Conservation (phyloP, 2,329 filamentous ascomycete species). For the Orbilia oligospora region DNA sequence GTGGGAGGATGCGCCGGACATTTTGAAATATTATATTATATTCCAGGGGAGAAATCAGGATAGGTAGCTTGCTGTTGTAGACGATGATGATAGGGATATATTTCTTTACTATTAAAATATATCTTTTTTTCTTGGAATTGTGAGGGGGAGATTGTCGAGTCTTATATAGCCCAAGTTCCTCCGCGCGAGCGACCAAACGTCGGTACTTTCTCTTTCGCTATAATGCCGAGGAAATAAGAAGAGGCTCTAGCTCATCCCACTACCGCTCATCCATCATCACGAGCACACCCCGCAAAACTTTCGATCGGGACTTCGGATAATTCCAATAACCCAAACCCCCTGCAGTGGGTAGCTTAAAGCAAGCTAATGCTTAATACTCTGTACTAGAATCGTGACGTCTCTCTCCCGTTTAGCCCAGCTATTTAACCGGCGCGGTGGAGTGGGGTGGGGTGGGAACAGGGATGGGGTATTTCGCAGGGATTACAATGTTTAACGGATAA, state of each 20-base stretch:
- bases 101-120: too few species aligned
- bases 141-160: not conserved
- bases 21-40: conserved; percentile 23
- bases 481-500: conserved; percentile 30
- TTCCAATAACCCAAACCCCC: conserved; percentile 15
- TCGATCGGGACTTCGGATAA: conserved; percentile 53
- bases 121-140: not conserved
- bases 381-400: conserved; percentile 14
- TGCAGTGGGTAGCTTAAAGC: too few species aligned
- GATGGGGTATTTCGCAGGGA: not conserved
- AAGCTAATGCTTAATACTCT: too few species aligned
- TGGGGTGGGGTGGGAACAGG: not conserved
- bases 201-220: conserved; percentile 1
- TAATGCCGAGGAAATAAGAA: conserved; percentile 8
- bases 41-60: too few species aligned
- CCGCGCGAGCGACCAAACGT: not conserved
- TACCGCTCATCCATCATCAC: too few species aligned
- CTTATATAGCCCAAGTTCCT: conserved; percentile 52
- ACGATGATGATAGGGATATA: not conserved
- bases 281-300: conserved; percentile 45
- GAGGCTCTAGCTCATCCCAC: conserved; percentile 43
- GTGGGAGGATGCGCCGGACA: conserved; percentile 54
- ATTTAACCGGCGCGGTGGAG: conserved; percentile 29
- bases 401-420: conserved; percentile 41
- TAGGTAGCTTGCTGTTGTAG: too few species aligned